Conservation (phyloP, 2,329 filamentous ascomycete genomes). For the Geoglossum cookeanum region DNA sequence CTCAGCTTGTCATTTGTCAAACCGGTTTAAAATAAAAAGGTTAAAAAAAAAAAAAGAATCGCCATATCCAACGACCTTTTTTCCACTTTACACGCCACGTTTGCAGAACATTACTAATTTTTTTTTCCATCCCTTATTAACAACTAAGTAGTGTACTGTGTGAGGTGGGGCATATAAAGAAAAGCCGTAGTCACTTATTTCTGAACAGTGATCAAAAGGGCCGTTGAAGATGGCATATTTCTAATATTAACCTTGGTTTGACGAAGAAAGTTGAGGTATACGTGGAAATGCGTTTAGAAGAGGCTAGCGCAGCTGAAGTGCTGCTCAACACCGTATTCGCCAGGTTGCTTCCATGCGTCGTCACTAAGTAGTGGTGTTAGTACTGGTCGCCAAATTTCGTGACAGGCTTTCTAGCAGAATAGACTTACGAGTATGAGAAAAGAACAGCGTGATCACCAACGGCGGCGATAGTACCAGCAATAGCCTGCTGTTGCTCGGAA, state of each 20-base stretch:
- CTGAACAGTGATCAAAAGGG: neutral
- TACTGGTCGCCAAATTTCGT: neutral
- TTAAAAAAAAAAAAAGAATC: neutral
- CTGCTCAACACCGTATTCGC: slow-evolving; percentile 55
- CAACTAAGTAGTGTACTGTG: neutral
- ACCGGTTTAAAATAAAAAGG: neutral
- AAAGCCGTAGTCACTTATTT: neutral
- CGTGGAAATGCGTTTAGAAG: slow-evolving; percentile 22
- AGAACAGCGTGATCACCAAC: slow-evolving; percentile 54
- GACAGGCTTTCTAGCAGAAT: neutral
- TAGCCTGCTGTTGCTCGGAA: slow-evolving; percentile 49
- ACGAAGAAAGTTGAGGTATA: neutral
- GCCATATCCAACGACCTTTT: neutral
- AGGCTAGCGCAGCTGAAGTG: slow-evolving; percentile 50
- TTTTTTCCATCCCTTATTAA: neutral
- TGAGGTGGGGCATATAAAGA: neutral
- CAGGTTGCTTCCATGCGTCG: slow-evolving; percentile 64
- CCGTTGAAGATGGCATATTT: neutral
- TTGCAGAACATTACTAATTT: neutral
- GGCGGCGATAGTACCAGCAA: slow-evolving; percentile 46
- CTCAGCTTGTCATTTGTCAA: neutral
- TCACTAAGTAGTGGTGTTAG: slow-evolving; percentile 24
- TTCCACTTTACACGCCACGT: neutral
- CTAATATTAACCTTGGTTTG: neutral
- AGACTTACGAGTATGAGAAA: slow-evolving; percentile 44